Evolutionary conservation across 78 protist genomes (phyloP), one percentile per base, ranked within the genome.

Genomic region (Dictyostelium discoideum): DNA sequence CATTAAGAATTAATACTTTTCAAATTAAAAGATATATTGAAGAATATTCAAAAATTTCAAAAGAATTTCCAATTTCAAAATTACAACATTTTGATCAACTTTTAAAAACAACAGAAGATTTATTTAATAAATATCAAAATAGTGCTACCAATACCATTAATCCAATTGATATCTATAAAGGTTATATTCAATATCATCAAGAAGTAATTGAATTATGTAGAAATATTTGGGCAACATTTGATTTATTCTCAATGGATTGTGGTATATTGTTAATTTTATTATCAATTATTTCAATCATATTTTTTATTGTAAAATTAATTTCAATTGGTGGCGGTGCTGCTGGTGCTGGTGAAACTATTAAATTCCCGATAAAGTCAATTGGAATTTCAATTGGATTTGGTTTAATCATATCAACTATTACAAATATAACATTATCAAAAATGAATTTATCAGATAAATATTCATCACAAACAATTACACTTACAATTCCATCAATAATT

Each of bases 211-310:
- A 67, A 67, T 20, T 90, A 24, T 95, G 97, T 72, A 29, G 96
- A 29, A 72, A 95, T 5, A 77, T 85, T 22, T 95, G 97, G 97
- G 94, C 93, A 24, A 89, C 95, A 2, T 95, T 95, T 44, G 95
- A 95, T 42, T 48, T 74, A 16, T 20, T 63, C 2, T 65, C 88
- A 29, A 90, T 95, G 94, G 50, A 67, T 11, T 20, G 29, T n/a
- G 97, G 97, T 39, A 50, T 85, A 3, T 46, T 29, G 11, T 63
- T 95, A 22, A 69, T 86, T 54, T 13, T 37, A 18, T 22, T 85
- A 24, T 13, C 94, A 57, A 13, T 82, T 7, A 14, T 87, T 9
- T 22, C 83, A 18, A 54, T 84, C 11, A 5, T 85, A 1, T 3
- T 85, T 4, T 69, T 83, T 39, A 18, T 93, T 18, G 3, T 79